These are phyloP conservation scores for Hondaea fermentalgiana DNA, from an alignment of 108 stramenopile genomes.

Conservation along the genomic window DNA sequence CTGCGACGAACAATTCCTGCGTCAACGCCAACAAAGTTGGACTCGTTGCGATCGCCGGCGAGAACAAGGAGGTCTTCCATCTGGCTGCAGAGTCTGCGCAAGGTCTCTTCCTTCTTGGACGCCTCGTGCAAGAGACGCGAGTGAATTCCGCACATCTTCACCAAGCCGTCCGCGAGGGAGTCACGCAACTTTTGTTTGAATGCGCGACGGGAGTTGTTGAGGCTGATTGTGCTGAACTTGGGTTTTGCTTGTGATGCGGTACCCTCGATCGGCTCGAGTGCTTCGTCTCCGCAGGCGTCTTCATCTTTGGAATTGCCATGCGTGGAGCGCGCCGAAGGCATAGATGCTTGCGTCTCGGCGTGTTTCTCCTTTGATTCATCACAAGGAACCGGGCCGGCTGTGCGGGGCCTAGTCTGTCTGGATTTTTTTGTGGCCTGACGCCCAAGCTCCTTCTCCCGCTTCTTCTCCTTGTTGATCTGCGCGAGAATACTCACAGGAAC, in stretches of 20 bases:
- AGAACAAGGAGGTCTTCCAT: slow-evolving; percentile 10
- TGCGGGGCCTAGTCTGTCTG: background rate
- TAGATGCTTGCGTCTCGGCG: too few species aligned
- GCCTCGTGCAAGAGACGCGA: background rate
- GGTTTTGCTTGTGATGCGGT: background rate
- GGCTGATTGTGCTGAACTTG: slow-evolving; percentile 8
- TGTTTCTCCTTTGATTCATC: too few species aligned
- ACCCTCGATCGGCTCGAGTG: background rate
- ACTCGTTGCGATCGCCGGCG: background rate
- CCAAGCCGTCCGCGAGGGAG: background rate
- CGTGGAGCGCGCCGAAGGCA: too few species aligned
- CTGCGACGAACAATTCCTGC: background rate
- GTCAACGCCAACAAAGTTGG: background rate
- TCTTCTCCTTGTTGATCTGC: background rate
- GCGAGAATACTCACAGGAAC: background rate
- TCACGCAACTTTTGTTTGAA: background rate
- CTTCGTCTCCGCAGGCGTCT: too few species aligned
- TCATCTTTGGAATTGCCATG: too few species aligned
- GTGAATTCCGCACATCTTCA: background rate
- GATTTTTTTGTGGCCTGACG: background rate
- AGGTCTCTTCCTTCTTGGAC: background rate
- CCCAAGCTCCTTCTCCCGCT: background rate
- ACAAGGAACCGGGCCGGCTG: background rate
- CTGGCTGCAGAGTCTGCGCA: background rate
- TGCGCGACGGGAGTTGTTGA: background rate